Evolutionary conservation across 2,329 filamentous ascomycete species (phyloP).

Genomic region (Hypoxylon sp.): DNA sequence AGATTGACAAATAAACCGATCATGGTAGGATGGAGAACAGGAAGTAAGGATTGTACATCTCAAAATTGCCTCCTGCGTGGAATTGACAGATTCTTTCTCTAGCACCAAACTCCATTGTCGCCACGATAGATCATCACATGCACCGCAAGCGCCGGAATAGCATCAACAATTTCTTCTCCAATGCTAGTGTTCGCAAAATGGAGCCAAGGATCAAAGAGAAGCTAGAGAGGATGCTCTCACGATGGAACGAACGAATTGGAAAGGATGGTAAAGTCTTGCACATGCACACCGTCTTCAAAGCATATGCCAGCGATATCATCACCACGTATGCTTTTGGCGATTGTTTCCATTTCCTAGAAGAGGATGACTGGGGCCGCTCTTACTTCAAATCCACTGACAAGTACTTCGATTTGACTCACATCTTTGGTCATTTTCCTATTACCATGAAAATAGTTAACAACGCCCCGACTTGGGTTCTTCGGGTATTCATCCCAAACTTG

Average conservation of each 20-base stretch:
- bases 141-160: conserved; percentile 60
- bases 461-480: conserved; percentile 26
- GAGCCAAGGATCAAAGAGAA: conserved; percentile 57
- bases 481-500: conserved; percentile 28
- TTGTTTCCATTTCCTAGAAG: conserved; percentile 39
- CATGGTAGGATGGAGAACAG: conserved; percentile 1
- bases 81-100: not conserved
- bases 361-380: conserved; percentile 25
- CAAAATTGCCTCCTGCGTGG: not conserved
- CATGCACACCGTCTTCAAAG: conserved; percentile 46
- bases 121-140: conserved; percentile 58
- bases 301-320: conserved; percentile 46
- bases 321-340: conserved; percentile 42
- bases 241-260: conserved; percentile 8
- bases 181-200: conserved; percentile 55
- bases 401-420: conserved; percentile 37
- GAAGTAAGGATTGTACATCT: conserved; percentile 1
- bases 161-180: conserved; percentile 62
- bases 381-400: conserved; percentile 34
- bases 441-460: conserved; percentile 39
- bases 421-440: conserved; percentile 42
- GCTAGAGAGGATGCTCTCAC: conserved; percentile 48
- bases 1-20: conserved; percentile 37
- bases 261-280: conserved; percentile 7
- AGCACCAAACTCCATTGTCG: conserved; percentile 41